These are phyloP conservation scores for Cutaneotrichosporon spelunceum DNA, from an alignment of 1,284 basidiomycete genomes.

Conservation along the genomic window DNA sequence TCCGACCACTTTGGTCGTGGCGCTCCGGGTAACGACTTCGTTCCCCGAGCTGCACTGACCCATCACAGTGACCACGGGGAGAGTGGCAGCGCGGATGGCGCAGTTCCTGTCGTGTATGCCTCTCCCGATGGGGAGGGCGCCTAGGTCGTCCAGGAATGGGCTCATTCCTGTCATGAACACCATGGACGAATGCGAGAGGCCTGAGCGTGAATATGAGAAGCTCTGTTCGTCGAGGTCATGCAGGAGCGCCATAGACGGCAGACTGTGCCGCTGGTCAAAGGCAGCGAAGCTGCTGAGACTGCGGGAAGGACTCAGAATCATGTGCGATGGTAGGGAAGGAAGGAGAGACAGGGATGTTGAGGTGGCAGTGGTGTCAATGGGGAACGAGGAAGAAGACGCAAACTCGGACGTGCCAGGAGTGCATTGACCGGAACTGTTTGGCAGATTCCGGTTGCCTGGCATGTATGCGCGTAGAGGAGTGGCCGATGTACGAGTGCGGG, in stretches of 20 bases:
- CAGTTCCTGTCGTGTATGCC: neutral
- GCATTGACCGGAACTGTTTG: neutral
- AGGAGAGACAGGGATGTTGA: neutral
- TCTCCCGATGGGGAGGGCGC: neutral
- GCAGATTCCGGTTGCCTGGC: neutral
- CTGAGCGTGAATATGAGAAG: neutral
- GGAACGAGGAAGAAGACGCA: neutral
- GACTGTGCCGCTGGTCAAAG: neutral
- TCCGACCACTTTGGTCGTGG: neutral
- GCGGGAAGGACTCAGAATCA: neutral
- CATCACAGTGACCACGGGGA: neutral
- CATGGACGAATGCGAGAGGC: neutral
- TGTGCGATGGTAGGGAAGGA: neutral
- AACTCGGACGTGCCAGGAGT: neutral
- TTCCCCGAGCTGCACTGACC: neutral
- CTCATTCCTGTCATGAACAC: neutral
- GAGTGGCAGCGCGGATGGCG: neutral
- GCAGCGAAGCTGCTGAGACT: neutral
- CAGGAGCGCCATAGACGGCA: neutral
- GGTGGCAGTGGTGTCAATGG: neutral
- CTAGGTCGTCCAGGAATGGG: slow-evolving; percentile 4
- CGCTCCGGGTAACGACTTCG: neutral
- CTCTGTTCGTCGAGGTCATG: neutral
- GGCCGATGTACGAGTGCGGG: neutral
- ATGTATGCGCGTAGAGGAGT: neutral